These are phyloP conservation scores for Tardiomyces depauwii DNA, from an alignment of 1,139 yeast genomes.

Conservation along the genomic window DNA sequence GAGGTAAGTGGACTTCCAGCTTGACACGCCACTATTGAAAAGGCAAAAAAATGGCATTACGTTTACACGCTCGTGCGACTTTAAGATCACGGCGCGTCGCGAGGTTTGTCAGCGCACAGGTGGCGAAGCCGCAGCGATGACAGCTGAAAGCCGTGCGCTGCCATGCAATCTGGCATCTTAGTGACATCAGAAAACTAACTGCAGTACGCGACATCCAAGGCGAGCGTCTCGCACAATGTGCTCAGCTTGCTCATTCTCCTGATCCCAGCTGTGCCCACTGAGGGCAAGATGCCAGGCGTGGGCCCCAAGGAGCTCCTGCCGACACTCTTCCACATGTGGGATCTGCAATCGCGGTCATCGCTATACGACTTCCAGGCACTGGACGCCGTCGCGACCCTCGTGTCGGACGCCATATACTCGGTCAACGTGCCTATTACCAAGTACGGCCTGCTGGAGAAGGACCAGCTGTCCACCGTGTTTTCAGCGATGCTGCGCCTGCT, in stretches of 20 bases:
- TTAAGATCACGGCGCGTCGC: no score
- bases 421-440: conserved; percentile 25
- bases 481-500: conserved; percentile 31
- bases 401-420: conserved; percentile 33
- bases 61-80: no score
- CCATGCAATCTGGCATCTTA: conserved; percentile 2
- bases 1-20: no score
- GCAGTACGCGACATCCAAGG: conserved; percentile 43
- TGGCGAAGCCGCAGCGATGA: no score
- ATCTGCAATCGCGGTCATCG: conserved; percentile 43
- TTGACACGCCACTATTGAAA: no score
- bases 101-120: no score
- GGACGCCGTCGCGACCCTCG: conserved; percentile 52
- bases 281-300: neutral
- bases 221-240: conserved; percentile 47
- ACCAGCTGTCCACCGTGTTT: conserved; percentile 49
- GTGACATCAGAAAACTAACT: neutral
- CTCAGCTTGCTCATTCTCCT: conserved; percentile 26
- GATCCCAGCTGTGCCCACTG: conserved; percentile 18
- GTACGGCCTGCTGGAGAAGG: conserved; percentile 52
- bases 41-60: no score
- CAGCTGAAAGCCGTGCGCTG: neutral
- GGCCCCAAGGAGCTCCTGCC: conserved; percentile 28
- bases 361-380: conserved; percentile 59
- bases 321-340: conserved; percentile 67